These are phyloP conservation scores for Pythium inflatum DNA, from an alignment of 352 stramenopile genomes.

Conservation along the genomic window DNA sequence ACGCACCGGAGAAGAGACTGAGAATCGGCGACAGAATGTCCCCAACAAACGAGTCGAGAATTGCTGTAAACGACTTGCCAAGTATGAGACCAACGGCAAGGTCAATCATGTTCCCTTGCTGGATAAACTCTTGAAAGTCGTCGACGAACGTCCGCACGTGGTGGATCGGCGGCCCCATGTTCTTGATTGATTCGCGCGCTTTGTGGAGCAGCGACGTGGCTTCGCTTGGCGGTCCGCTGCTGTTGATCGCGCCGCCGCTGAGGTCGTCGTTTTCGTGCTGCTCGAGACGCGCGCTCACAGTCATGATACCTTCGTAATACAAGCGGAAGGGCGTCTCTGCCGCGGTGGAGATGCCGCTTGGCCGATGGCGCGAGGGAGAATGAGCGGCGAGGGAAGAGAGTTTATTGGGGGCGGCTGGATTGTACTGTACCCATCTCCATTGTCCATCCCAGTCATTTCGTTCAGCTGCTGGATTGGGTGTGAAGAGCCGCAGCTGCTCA, in stretches of 20 bases:
- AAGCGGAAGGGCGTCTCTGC: no score
- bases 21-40: slow-evolving; percentile 70
- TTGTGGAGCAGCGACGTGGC: slow-evolving; percentile 24
- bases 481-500: neutral
- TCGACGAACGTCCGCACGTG: slow-evolving; percentile 41
- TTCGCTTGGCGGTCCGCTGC: slow-evolving; percentile 9
- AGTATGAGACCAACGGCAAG: slow-evolving; percentile 72
- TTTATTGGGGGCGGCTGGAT: neutral
- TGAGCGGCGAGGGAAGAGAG: neutral
- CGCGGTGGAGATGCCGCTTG: neutral
- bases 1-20: slow-evolving; percentile 72
- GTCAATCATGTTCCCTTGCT: slow-evolving; percentile 78
- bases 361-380: no score
- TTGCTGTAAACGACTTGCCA: slow-evolving; percentile 64
- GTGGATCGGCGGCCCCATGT: slow-evolving; percentile 34
- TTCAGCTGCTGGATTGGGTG: neutral
- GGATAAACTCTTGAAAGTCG: slow-evolving; percentile 77
- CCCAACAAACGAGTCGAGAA: slow-evolving; percentile 72
- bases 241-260: no score
- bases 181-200: slow-evolving; percentile 21
- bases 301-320: no score
- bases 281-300: no score
- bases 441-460: neutral
- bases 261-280: no score
- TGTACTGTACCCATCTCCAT: slow-evolving; percentile 27